Conservation (phyloP, 2,329 filamentous ascomycete genomes). For the Pseudophaeomoniella oleicola region DNA sequence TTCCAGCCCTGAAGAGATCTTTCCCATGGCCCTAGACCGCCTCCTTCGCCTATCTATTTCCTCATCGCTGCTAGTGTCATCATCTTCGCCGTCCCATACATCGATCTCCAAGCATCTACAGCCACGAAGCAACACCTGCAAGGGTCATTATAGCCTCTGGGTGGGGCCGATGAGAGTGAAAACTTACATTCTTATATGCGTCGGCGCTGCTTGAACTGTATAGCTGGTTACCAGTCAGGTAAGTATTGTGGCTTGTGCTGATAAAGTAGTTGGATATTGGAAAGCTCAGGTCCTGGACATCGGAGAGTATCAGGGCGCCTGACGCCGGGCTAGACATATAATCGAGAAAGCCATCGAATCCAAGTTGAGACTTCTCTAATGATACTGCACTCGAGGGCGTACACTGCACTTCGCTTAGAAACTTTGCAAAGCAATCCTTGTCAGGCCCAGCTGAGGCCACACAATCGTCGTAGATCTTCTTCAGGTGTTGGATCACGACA, state of each 20-base stretch:
- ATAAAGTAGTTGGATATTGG: constrained; percentile 86
- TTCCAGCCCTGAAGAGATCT: constrained; percentile 6
- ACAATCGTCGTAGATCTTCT: constrained; percentile 18
- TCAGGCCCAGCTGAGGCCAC: constrained; percentile 8
- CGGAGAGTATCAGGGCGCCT: constrained; percentile 28
- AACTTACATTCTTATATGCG: constrained; percentile 58
- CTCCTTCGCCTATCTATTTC: constrained; percentile 8
- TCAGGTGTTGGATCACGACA: constrained; percentile 17
- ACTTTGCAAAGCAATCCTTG: constrained; percentile 3
- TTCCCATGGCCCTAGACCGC: constrained; percentile 1
- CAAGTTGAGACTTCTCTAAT: constrained; percentile 10
- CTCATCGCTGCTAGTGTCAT: constrained; percentile 17
- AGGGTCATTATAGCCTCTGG: constrained; percentile 2
- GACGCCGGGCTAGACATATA: constrained; percentile 33
- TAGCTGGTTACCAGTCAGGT: constrained; percentile 74
- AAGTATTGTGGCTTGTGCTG: constrained; percentile 90
- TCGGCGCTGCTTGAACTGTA: constrained; percentile 63
- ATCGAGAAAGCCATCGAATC: constrained; percentile 27
- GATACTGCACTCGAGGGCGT: constrained; percentile 4
- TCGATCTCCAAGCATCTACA: constrained; percentile 92
- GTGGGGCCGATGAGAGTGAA: constrained; percentile 1
- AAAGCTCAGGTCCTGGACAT: constrained; percentile 43
- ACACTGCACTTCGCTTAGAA: constrained; percentile 8
- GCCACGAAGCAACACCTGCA: constrained; percentile 54
- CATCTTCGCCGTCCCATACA: constrained; percentile 66